A percentile compares a stretch with the other conserved stretches of the same genome.
These are phyloP conservation scores for Amphichorda felina DNA, from an alignment of 2,329 filamentous ascomycete genomes.

Conservation along the genomic window DNA sequence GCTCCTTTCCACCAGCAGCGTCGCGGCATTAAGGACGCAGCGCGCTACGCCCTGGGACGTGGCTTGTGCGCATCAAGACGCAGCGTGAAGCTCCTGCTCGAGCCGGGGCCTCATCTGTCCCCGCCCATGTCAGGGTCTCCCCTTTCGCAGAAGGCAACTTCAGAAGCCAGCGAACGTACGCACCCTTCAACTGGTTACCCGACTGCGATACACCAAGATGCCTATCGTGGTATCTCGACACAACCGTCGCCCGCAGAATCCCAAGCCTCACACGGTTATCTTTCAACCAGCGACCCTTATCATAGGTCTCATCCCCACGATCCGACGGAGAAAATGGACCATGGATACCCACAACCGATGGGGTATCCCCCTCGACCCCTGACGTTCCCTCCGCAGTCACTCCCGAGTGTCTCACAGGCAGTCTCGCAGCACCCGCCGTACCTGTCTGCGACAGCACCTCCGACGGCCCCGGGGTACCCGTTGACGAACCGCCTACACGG, in stretches of 20 bases:
- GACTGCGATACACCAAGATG: conserved; percentile 32
- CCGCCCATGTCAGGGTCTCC: conserved; percentile 65
- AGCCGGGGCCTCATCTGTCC: conserved; percentile 54
- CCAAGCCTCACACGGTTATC: not conserved
- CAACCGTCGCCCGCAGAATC: conserved; percentile 13
- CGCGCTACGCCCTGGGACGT: not conserved
- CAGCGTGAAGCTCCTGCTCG: not conserved
- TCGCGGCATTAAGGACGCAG: too few relatives aligned
- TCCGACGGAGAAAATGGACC: not conserved
- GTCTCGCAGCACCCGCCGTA: conserved; percentile 11
- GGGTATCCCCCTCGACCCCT: conserved; percentile 1
- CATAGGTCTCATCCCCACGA: not conserved
- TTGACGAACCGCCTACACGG: conserved; percentile 19
- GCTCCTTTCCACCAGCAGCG: too few relatives aligned
- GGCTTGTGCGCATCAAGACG: not conserved
- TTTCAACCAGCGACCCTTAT: not conserved
- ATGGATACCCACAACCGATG: conserved; percentile 3
- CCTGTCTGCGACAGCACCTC: conserved; percentile 7
- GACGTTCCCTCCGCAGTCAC: conserved; percentile 3
- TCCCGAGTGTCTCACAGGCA: conserved; percentile 4
- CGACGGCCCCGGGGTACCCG: conserved; percentile 8
- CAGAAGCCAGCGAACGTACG: conserved; percentile 43
- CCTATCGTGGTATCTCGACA: conserved; percentile 28
- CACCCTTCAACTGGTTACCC: conserved; percentile 30
- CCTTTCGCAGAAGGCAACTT: conserved; percentile 45